Base-by-base conservation (phyloP, 2,329 filamentous ascomycete species). In the Colletotrichum tropicale region DNA sequence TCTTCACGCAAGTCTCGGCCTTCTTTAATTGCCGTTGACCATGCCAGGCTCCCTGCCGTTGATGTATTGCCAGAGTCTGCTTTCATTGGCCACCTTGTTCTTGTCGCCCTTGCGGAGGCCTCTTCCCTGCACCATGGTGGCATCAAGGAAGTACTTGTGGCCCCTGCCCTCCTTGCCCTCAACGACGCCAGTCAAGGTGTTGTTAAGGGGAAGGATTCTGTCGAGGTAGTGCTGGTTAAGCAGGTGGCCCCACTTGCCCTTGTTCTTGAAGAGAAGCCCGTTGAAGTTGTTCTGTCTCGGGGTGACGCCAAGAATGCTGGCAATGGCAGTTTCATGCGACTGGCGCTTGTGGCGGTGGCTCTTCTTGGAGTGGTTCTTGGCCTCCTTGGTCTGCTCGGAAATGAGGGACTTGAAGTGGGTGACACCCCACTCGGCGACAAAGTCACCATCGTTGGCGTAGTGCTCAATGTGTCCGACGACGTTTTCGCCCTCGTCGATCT, bases 391-490 rank as follows among this genome's bases (percentile, higher is more conserved):
- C 16, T 60, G 56, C 56, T 30, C 7, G 26, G 16, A 30, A 12
- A 60, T 30, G 13, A 60, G 26, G 6, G 67, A 60, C 70, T 72
- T 72, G 73, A 94, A 95, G 81, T 94, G 90, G 32, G 96, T 86
- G 5, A 96, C 91, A 3, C 95, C 95, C 89, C 93, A 95, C 9
- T 92, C 86, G 4, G 94, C 90, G 4, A 96, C 94, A 78, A 95
- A 94, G 79, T 97, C 95, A n/a, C 88, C 89, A 8, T 89, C 90
- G 81, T 96, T 94, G 4, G 93, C 93, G 80, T 96, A 97, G 83
- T 97, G 95, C 84, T 97, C 95, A 38, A 96, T 93, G 77, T 96
- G 89, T 12, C 90, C 88, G 68, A 96, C 93, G 5, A 90, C 90
- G 58, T 87, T 84, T 77, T 87, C 86, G 3, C 34, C 52, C 6